Percentiles rank a stretch among this genome's conserved stretches.
Evolutionary conservation across 352 stramenopile genomes (phyloP).

Genomic region (Phytophthora tentaculata): DNA sequence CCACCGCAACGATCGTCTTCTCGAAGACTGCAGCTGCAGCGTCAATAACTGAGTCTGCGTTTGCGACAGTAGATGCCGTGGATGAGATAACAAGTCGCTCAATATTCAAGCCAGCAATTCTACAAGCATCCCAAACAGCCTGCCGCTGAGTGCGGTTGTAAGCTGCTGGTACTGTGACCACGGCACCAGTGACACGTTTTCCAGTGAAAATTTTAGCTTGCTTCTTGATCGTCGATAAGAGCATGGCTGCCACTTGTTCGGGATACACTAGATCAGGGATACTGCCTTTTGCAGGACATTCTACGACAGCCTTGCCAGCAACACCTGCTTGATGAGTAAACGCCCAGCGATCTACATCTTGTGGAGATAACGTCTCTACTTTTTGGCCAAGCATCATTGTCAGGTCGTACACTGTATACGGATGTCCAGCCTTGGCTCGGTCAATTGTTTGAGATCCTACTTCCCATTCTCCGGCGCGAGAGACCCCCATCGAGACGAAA

Average conservation of each 20-base stretch:
- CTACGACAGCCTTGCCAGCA: constrained; percentile 42
- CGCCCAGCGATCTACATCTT: constrained; percentile 37
- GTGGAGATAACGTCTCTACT: constrained; percentile 11
- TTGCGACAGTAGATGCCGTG: constrained; percentile 43
- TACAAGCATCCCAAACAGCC: constrained; percentile 44
- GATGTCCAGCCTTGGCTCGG: constrained; percentile 32
- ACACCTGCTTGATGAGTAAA: constrained; percentile 38
- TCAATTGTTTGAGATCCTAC: constrained; percentile 23
- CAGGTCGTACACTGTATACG: constrained; percentile 43
- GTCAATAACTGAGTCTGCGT: constrained; percentile 6
- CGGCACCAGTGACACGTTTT: constrained; percentile 20
- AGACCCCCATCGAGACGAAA: constrained; percentile 25
- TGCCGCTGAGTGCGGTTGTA: constrained; percentile 57
- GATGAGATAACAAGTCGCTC: constrained; percentile 40
- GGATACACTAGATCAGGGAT: constrained; percentile 33
- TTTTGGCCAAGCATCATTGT: constrained; percentile 37
- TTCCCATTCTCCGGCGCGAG: constrained; percentile 20
- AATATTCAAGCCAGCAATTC: constrained; percentile 41
- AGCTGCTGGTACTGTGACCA: constrained; percentile 41
- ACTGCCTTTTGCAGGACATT: constrained; percentile 13
- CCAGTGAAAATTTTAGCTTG: constrained; percentile 32
- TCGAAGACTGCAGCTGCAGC: constrained; percentile 13
- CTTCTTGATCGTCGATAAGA: constrained; percentile 48
- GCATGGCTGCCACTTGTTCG: constrained; percentile 53
- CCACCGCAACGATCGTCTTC: constrained; percentile 41